These are phyloP conservation scores for Magnolia officinalis DNA, from an alignment of 164 flowering plant species.

Conservation along the genomic window DNA sequence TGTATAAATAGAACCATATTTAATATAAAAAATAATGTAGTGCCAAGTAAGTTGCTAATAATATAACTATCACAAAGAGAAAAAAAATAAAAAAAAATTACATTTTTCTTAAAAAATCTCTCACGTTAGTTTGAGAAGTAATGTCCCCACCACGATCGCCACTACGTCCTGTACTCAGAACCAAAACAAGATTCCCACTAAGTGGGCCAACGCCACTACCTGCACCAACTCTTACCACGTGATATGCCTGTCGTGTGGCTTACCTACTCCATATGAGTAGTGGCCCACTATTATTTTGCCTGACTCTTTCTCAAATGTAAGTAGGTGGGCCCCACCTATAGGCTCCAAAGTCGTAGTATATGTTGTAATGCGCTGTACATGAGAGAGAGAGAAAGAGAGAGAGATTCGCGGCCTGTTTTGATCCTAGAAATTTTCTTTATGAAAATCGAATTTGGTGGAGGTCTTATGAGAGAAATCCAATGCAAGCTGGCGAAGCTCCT, in stretches of 20 bases:
- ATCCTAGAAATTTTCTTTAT: conserved; percentile 45
- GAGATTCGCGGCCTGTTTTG: background rate
- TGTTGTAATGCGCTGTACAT: too few species aligned
- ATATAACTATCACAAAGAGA: background rate
- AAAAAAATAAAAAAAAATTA: too few species aligned
- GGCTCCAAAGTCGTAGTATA: too few species aligned
- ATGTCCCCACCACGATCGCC: background rate
- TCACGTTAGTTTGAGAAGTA: background rate
- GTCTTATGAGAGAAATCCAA: conserved; percentile 45
- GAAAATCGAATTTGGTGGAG: conserved; percentile 48
- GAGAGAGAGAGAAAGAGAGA: too few species aligned
- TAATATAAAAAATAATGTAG: background rate
- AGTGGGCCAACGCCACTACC: background rate
- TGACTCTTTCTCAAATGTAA: background rate
- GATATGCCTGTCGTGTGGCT: background rate
- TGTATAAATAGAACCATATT: too few species aligned
- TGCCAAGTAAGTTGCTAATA: background rate
- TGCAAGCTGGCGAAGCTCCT: conserved; percentile 43
- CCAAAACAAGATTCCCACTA: background rate
- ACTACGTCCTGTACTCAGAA: background rate
- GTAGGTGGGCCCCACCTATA: background rate
- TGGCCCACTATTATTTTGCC: background rate
- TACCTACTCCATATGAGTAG: background rate
- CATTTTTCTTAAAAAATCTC: too few species aligned
- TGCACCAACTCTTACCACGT: background rate